Evolutionary conservation across 2,329 filamentous ascomycete genomes (phyloP).

Genomic region (Sarocladium kiliense): DNA sequence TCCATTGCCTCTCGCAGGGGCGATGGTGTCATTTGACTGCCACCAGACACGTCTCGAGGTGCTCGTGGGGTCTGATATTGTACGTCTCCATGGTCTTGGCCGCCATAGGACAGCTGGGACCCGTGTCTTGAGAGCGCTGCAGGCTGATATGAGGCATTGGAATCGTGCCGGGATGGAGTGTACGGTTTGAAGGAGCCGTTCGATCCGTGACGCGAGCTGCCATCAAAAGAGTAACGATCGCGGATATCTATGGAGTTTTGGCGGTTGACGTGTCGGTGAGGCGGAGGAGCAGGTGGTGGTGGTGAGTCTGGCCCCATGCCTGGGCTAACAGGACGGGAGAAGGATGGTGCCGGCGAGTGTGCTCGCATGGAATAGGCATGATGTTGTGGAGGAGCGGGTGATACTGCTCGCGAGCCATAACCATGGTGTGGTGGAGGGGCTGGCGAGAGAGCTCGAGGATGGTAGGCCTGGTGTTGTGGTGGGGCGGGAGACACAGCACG

Average conservation of each 20-base stretch:
- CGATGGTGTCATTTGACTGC: constrained; percentile 74
- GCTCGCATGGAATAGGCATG: constrained; percentile 22
- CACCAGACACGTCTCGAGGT: constrained; percentile 53
- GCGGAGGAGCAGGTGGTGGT: constrained; percentile 44
- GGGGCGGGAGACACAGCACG: constrained; percentile 13
- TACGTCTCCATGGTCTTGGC: constrained; percentile 20
- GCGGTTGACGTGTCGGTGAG: constrained; percentile 63
- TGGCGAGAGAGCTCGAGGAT: constrained; percentile 26
- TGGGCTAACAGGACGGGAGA: constrained; percentile 18
- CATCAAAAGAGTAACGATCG: constrained; percentile 12
- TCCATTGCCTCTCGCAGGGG: constrained; percentile 95
- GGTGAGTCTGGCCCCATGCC: constrained; percentile 14
- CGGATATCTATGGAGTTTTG: constrained; percentile 10
- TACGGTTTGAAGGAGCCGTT: constrained; percentile 29
- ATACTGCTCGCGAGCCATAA: constrained; percentile 19
- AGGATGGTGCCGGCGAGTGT: constrained; percentile 33
- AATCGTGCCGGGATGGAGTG: constrained; percentile 28
- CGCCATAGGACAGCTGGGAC: constrained; percentile 32
- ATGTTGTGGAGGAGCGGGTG: constrained; percentile 19
- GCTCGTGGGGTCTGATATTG: constrained; percentile 47
- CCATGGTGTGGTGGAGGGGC: constrained; percentile 24
- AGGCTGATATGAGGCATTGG: constrained; percentile 28
- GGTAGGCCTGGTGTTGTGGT: constrained; percentile 16
- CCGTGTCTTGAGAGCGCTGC: constrained; percentile 29
- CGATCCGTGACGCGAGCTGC: constrained; percentile 26